phyloP scores from a whole-genome alignment of 177 flowering plant species.

The Vitis hybrid region DNA sequence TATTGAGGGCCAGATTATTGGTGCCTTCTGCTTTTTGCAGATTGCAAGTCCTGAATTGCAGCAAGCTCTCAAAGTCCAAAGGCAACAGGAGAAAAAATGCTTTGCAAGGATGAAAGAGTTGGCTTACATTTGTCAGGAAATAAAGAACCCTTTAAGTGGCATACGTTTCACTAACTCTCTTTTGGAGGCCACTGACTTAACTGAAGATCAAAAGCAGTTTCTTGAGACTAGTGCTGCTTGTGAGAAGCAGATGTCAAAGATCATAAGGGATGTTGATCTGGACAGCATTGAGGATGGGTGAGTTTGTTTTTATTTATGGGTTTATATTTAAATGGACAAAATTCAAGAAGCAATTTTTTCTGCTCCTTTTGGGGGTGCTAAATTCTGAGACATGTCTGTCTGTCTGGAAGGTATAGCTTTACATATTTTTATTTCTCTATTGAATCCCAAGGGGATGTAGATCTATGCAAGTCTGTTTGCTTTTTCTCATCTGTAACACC shows the following conservation, averaged over 20 bases:
- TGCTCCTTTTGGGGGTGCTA: neutral
- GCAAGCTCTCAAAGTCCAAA: constrained; percentile 51
- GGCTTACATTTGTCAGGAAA: constrained; percentile 69
- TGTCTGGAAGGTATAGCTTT: neutral
- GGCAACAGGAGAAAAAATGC: constrained; percentile 49
- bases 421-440: too few relatives aligned
- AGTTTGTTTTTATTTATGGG: constrained; percentile 15
- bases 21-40: constrained; percentile 78
- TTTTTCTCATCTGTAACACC: neutral
- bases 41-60: constrained; percentile 67
- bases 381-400: neutral
- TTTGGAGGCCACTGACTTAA: constrained; percentile 55
- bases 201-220: constrained; percentile 68
- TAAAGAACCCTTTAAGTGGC: constrained; percentile 67
- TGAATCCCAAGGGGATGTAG: neutral
- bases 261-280: constrained; percentile 49
- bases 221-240: constrained; percentile 73
- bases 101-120: constrained; percentile 60
- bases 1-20: constrained; percentile 53
- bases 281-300: constrained; percentile 66
- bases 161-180: constrained; percentile 63
- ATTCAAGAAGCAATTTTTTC: neutral
- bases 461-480: neutral
- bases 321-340: neutral
- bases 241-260: constrained; percentile 67